These are phyloP conservation scores for Leccinum angustisporum DNA, from an alignment of 1,284 basidiomycete species.

Conservation along the genomic window DNA sequence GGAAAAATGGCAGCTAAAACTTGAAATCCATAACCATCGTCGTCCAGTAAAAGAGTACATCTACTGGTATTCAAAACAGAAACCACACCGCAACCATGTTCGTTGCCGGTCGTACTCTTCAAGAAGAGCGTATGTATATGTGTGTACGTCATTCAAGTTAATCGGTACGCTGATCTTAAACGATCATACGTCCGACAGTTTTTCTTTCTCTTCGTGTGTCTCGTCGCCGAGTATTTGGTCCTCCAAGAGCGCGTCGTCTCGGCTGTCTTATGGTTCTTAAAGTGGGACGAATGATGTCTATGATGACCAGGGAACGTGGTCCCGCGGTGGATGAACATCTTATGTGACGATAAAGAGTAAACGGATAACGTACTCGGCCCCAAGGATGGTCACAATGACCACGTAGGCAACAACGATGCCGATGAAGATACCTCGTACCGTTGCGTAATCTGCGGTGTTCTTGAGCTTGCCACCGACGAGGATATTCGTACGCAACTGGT, in stretches of 20 bases:
- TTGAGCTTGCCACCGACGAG: constrained; percentile 42
- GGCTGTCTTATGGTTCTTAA: constrained; percentile 80
- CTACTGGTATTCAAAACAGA: not conserved
- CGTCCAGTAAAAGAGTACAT: not conserved
- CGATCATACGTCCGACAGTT: not conserved
- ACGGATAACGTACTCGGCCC: constrained; percentile 60
- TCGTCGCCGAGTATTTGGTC: not conserved
- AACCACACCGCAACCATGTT: not conserved
- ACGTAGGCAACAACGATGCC: constrained; percentile 73
- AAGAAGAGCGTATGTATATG: not conserved
- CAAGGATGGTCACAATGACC: constrained; percentile 67
- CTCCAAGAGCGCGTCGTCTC: constrained; percentile 41
- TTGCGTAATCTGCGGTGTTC: constrained; percentile 78
- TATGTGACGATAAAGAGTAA: not conserved
- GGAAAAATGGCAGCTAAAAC: not conserved
- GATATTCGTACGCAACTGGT: constrained; percentile 54
- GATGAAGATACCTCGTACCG: constrained; percentile 84
- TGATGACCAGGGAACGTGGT: too few relatives aligned
- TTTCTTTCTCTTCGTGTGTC: not conserved
- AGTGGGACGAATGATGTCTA: constrained; percentile 77
- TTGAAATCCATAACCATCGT: not conserved
- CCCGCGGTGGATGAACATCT: not conserved
- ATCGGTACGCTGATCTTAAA: not conserved
- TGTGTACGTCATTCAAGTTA: not conserved
- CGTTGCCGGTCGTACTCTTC: not conserved